Base-by-base conservation (phyloP, 371 early-diverging fungal genomes). In the Smittium culicis region DNA sequence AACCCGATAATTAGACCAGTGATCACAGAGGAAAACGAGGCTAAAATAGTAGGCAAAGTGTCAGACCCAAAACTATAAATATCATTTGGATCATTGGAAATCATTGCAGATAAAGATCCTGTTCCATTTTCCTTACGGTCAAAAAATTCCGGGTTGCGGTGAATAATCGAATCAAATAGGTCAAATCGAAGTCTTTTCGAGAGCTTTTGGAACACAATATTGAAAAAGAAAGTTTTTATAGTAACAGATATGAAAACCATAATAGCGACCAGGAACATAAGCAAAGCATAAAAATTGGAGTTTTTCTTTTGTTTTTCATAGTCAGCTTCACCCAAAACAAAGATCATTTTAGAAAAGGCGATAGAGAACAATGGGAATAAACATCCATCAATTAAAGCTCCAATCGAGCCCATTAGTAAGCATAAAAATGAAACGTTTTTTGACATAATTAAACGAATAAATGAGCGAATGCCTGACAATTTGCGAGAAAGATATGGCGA, bases 141-240 rank as follows among this genome's bases (percentile, higher is more conserved):
- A 75, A 86, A 96, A 75, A 81, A 96, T 2, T 81, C 88, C 67
- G 92, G 81, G 66, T 94, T 91, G 76, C 92, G 94, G 1, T 77
- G 66, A 66, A 90, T 67, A 35, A 85, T 73, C n/a, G 82, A 75
- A 45, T 70, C 59, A 76, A 90, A 89, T 31, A 79, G 66, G 70
- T 72, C 68, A 34, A 76, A 64, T 35, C 89, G 78, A 63, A 91
- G 68, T 57, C 83, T 81, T 29, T 76, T 77, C 14, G 88, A 85
- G 64, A 88, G 73, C 24, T 60, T 72, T 62, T 86, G 87, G 34
- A 80, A 78, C 31, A 75, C 69, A 25, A 73, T 72, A 30, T 71
- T 71, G 67, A 82, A 83, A 25, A 77, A 59, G 27, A 74, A 66
- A 28, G 74, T 68, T 32, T 81, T 71, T n/a, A 56, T 24, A 11